These are phyloP conservation scores for Colletotrichum nymphaeae DNA, from an alignment of 2,329 filamentous ascomycete genomes.

Conservation along the genomic window DNA sequence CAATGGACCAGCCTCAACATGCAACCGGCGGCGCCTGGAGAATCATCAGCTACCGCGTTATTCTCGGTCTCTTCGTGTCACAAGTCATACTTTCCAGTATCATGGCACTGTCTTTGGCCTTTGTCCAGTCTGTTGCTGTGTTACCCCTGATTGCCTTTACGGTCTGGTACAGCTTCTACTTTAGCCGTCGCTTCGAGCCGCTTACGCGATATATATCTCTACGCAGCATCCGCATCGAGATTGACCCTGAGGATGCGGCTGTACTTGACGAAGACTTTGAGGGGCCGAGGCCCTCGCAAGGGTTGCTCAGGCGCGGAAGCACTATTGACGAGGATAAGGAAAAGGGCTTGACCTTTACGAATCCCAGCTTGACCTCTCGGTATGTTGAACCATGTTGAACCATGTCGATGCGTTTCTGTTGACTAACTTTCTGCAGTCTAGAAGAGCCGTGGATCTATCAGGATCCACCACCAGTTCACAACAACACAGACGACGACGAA, in stretches of 20 bases:
- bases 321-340: constrained; percentile 81
- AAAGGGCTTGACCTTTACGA: constrained; percentile 77
- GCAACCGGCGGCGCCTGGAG: constrained; percentile 95
- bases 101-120: constrained; percentile 79
- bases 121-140: constrained; percentile 78
- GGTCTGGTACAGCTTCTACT: constrained; percentile 90
- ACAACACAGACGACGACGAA: constrained; percentile 17
- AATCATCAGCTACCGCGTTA: constrained; percentile 93
- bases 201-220: constrained; percentile 93
- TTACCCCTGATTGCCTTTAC: constrained; percentile 83
- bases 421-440: constrained; percentile 57
- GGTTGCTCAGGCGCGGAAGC: constrained; percentile 63
- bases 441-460: constrained; percentile 77
- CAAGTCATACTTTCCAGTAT: constrained; percentile 92
- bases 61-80: constrained; percentile 88
- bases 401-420: background rate
- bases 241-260: constrained; percentile 53
- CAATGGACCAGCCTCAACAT: constrained; percentile 97
- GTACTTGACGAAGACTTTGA: constrained; percentile 51
- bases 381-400: constrained; percentile 51
- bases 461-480: constrained; percentile 58
- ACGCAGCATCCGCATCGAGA: constrained; percentile 76
- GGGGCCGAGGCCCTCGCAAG: constrained; percentile 49
- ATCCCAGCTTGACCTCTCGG: constrained; percentile 78
- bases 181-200: constrained; percentile 83